Evolutionary conservation across 352 stramenopile species (phyloP).

Genomic region (Achlya hypogyna): DNA sequence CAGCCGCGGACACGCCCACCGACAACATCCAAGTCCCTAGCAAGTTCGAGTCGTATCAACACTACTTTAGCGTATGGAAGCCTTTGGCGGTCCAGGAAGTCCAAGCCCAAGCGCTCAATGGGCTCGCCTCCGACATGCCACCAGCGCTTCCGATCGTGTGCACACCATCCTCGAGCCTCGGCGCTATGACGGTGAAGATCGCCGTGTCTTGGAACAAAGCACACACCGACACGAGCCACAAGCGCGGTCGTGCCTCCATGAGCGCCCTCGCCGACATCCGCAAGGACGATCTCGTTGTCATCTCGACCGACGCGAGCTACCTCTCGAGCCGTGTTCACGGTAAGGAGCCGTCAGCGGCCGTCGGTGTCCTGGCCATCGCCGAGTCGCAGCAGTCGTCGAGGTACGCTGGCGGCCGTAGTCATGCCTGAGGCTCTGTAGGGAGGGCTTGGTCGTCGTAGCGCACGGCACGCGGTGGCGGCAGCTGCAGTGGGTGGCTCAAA

Average conservation of each 20-base stretch:
- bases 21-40: conserved; percentile 57
- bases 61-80: conserved; percentile 86
- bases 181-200: conserved; percentile 11
- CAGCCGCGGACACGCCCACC: conserved; percentile 20
- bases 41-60: conserved; percentile 77
- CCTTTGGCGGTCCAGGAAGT: conserved; percentile 79
- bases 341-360: neutral
- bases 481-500: conserved; percentile 33
- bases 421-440: conserved; percentile 25
- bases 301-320: conserved; percentile 45
- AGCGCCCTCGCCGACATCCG: conserved; percentile 4
- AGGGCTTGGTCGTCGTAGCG: conserved; percentile 62
- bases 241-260: conserved; percentile 30
- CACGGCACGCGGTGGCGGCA: conserved; percentile 40
- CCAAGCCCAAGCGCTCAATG: conserved; percentile 78
- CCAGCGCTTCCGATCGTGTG: conserved; percentile 33
- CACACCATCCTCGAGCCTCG: neutral
- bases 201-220: conserved; percentile 24
- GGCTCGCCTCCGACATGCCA: conserved; percentile 53
- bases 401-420: neutral
- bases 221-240: conserved; percentile 61
- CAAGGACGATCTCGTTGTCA: conserved; percentile 71
- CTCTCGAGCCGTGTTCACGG: conserved; percentile 24
- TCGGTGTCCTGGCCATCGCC: conserved; percentile 67
- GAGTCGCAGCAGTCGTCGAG: conserved; percentile 35